A percentile compares a stretch with the other conserved stretches of the same genome.
Conservation (phyloP, 2,329 filamentous ascomycete species). For the Gliomastix tumulicola region DNA sequence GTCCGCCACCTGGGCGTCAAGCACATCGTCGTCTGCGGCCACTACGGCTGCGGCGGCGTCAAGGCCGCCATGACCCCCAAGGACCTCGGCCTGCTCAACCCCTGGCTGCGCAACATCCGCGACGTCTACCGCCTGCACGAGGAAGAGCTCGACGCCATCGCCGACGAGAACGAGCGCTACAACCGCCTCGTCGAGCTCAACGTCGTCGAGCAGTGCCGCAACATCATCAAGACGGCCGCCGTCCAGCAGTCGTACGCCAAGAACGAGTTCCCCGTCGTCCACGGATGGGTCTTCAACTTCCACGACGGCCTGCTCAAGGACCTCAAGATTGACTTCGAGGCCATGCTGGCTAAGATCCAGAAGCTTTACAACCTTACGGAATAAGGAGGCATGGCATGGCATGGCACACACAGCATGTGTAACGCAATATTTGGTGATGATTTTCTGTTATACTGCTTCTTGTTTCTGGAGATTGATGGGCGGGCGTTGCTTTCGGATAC, state of each 20-base stretch:
- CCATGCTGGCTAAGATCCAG: constrained; percentile 48
- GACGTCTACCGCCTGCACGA: constrained; percentile 69
- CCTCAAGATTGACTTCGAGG: constrained; percentile 54
- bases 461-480: too few relatives aligned
- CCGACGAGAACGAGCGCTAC: constrained; percentile 52
- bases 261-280: constrained; percentile 61
- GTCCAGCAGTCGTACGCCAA: constrained; percentile 65
- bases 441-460: too few relatives aligned
- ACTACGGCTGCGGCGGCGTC: constrained; percentile 73
- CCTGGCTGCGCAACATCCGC: constrained; percentile 68
- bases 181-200: constrained; percentile 77
- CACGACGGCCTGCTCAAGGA: constrained; percentile 60
- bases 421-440: too few relatives aligned
- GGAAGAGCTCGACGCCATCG: constrained; percentile 58
- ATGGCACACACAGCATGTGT: too few relatives aligned
- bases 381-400: too few relatives aligned
- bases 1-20: constrained; percentile 75
- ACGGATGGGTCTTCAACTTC: constrained; percentile 69
- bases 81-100: constrained; percentile 64
- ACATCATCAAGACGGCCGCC: constrained; percentile 70
- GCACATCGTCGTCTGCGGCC: constrained; percentile 73
- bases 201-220: constrained; percentile 69
- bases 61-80: constrained; percentile 67
- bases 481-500: too few relatives aligned
- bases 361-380: constrained; percentile 56